Base-by-base conservation (phyloP, 768 basidiomycete genomes). In the Leccinum subtestaceum region DNA sequence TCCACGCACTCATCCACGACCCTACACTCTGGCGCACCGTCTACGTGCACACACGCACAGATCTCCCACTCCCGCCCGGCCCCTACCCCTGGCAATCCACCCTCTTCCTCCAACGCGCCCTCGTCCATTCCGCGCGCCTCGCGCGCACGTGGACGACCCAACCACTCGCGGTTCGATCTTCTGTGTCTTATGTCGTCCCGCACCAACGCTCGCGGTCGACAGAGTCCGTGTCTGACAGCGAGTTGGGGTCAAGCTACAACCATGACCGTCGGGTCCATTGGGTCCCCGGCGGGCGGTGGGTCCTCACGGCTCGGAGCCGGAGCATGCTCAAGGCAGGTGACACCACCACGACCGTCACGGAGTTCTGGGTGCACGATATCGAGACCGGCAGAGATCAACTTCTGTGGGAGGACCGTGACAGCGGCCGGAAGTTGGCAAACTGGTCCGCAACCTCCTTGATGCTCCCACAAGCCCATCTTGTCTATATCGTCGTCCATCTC, bases 51-150 rank as follows among this genome's bases (percentile, higher is more conserved):
- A 10, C 23, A 1, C 64, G 36, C 52, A 21, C 7, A 9, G 46
- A 6, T 56, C 32, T 48, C 62, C 64, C 15, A 60, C 54, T 4
- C 67, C 67, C 65, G 17, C 58, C 65, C 0, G 67, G 67, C n/a
- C 62, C 62, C 2, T 67, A 61, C 5, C 10, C 52, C 11, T 67
- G 67, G 67, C 65, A 67, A 53, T 64, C 67, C 25, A 58, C 6
- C 15, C 55, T 7, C 27, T 61, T 59, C 32, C 59, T 58, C 50
- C 67, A 67, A 13, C 67, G 55, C 48, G 29, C 62, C 8, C 67
- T 67, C 56, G 45, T 67, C 29, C 8, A 43, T 47, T 69, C 67
- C 3, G 47, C 56, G 2, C 67, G 55, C 46, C 50, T 66, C 29
- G 59, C 55, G 19, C 53, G 25, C 12, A 32, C 36, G 5, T 67